Evolutionary conservation across 1,284 basidiomycete genomes (phyloP).

Genomic region (Sanghuangporus baumii): DNA sequence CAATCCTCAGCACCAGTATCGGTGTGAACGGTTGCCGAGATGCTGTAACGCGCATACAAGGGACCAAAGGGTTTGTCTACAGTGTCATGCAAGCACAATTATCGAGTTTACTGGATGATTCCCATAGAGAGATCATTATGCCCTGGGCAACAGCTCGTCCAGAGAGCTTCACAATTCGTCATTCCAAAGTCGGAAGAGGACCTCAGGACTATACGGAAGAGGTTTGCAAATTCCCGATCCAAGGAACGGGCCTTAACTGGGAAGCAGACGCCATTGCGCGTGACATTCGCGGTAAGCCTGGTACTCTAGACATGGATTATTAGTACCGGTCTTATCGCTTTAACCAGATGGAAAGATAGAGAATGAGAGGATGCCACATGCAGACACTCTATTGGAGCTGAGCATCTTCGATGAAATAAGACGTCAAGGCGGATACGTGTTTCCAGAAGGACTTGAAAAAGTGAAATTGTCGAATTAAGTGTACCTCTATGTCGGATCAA

Average conservation of each 20-base stretch:
- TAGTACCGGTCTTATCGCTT: not conserved
- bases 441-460: slow-evolving; percentile 17
- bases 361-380: slow-evolving; percentile 15
- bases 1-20: slow-evolving; percentile 16
- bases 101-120: slow-evolving; percentile 4
- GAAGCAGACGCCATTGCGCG: slow-evolving; percentile 35
- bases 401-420: slow-evolving; percentile 18
- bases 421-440: slow-evolving; percentile 16
- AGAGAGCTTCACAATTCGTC: slow-evolving; percentile 24
- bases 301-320: not conserved
- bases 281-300: slow-evolving; percentile 28
- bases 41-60: slow-evolving; percentile 17
- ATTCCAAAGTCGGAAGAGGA: slow-evolving; percentile 23
- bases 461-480: not conserved
- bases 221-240: slow-evolving; percentile 24
- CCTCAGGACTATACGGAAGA: slow-evolving; percentile 20
- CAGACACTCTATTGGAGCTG: slow-evolving; percentile 14
- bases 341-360: slow-evolving; percentile 15
- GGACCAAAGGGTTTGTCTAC: slow-evolving; percentile 14
- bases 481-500: not conserved
- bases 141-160: slow-evolving; percentile 21
- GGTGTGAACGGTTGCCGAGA: slow-evolving; percentile 14
- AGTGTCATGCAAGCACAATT: not conserved
- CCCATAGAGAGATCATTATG: slow-evolving; percentile 19
- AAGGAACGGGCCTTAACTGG: slow-evolving; percentile 25